These are phyloP conservation scores for Mycosphaerelloides madeirae DNA, from an alignment of 2,329 filamentous ascomycete species.

Conservation along the genomic window DNA sequence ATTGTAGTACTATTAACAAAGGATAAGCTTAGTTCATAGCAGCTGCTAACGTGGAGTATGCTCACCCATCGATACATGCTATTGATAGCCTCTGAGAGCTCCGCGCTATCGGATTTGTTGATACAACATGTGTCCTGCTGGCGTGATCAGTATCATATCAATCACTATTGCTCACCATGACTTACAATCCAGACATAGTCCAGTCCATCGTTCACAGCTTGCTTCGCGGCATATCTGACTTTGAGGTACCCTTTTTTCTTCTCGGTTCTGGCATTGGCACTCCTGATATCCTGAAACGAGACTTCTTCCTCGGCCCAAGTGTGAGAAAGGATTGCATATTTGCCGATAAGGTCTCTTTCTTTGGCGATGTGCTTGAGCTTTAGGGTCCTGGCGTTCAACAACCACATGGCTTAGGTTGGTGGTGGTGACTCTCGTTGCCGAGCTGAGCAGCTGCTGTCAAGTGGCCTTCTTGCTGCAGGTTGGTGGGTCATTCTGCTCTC, in stretches of 20 bases:
- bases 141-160: too few species aligned
- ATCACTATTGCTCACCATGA: too few species aligned
- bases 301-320: constrained; percentile 15
- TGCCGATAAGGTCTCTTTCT: not conserved
- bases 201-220: not conserved
- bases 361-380: constrained; percentile 7
- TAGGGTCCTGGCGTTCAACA: constrained; percentile 5
- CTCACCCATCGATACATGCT: constrained; percentile 13
- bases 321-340: constrained; percentile 15
- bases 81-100: constrained; percentile 19
- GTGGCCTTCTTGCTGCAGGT: too few species aligned
- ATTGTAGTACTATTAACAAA: not conserved
- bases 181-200: constrained; percentile 12
- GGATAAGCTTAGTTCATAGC: too few species aligned
- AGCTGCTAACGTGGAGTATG: too few species aligned
- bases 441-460: too few species aligned
- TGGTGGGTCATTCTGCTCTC: too few species aligned
- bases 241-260: not conserved
- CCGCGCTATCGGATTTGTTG: constrained; percentile 16
- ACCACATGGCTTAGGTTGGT: constrained; percentile 7
- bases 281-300: constrained; percentile 7
- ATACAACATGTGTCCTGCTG: constrained; percentile 18
- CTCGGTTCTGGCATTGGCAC: not conserved
- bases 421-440: too few species aligned
- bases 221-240: not conserved